phyloP scores from a whole-genome alignment of 306 rosid species.

The Begonia fuchsioides region DNA sequence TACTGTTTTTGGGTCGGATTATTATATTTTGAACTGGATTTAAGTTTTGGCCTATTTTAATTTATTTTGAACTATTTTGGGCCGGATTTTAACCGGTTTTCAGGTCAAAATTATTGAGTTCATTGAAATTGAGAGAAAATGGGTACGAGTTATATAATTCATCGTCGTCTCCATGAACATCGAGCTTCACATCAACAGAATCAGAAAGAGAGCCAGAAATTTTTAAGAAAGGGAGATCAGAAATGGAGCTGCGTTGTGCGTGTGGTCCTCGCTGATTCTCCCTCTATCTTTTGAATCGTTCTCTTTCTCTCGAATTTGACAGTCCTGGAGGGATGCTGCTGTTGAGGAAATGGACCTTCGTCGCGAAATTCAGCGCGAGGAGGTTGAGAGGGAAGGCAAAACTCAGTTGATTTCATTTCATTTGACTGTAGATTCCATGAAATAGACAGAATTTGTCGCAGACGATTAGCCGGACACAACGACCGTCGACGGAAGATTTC shows the following conservation, averaged over 20 bases:
- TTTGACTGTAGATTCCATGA: slow-evolving; percentile 63
- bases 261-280: slow-evolving; percentile 32
- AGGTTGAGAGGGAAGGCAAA: slow-evolving; percentile 16
- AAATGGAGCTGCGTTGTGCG: slow-evolving; percentile 17
- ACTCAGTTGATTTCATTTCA: background rate
- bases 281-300: background rate
- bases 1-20: no score
- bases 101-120: no score
- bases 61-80: no score
- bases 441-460: slow-evolving; percentile 50
- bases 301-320: background rate
- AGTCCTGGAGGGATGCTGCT: slow-evolving; percentile 15
- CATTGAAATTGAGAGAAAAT: no score
- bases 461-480: slow-evolving; percentile 64
- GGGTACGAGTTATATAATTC: background rate
- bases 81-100: no score
- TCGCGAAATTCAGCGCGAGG: slow-evolving; percentile 9
- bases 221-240: background rate
- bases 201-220: background rate
- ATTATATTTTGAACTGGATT: no score
- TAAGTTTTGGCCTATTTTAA: no score
- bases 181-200: background rate
- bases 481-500: slow-evolving; percentile 49
- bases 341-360: no score
- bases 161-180: slow-evolving; percentile 9